Evolutionary conservation across 2,329 filamentous ascomycete species (phyloP).

Genomic region (Xylariaceae sp.): DNA sequence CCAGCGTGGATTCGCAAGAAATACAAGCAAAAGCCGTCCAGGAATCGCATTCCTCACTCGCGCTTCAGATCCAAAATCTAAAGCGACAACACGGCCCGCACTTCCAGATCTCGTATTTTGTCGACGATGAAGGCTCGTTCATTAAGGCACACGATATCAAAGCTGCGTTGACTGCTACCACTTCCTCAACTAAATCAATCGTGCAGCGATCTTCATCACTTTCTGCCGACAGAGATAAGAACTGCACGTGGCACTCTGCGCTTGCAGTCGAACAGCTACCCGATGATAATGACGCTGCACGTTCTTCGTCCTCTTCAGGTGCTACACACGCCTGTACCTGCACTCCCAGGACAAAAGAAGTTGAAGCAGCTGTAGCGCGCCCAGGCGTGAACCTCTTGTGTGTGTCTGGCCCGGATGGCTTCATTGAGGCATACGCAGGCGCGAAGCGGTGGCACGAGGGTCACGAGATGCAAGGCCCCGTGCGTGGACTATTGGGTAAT

Average conservation of each 20-base stretch:
- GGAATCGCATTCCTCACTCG: slow-evolving; percentile 30
- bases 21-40: not conserved
- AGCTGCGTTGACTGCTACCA: slow-evolving; percentile 35
- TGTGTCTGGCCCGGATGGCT: slow-evolving; percentile 90
- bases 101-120: slow-evolving; percentile 73
- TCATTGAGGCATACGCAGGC: slow-evolving; percentile 81
- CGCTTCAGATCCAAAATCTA: slow-evolving; percentile 64
- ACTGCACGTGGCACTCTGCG: slow-evolving; percentile 39
- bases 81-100: slow-evolving; percentile 61
- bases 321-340: slow-evolving; percentile 37
- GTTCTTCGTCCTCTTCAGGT: slow-evolving; percentile 17
- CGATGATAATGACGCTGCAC: slow-evolving; percentile 36
- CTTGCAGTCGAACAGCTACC: slow-evolving; percentile 30
- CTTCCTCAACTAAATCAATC: slow-evolving; percentile 36
- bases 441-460: slow-evolving; percentile 77
- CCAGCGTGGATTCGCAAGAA: slow-evolving; percentile 27
- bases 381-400: slow-evolving; percentile 71
- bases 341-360: slow-evolving; percentile 8
- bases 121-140: slow-evolving; percentile 78
- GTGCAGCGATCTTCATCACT: not conserved
- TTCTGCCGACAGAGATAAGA: not conserved
- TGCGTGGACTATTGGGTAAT: slow-evolving; percentile 70
- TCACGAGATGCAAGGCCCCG: slow-evolving; percentile 73
- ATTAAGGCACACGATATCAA: slow-evolving; percentile 63
- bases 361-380: slow-evolving; percentile 22